phyloP scores from a whole-genome alignment of 805 yeast genomes.

The Schwanniomyces sp. region DNA sequence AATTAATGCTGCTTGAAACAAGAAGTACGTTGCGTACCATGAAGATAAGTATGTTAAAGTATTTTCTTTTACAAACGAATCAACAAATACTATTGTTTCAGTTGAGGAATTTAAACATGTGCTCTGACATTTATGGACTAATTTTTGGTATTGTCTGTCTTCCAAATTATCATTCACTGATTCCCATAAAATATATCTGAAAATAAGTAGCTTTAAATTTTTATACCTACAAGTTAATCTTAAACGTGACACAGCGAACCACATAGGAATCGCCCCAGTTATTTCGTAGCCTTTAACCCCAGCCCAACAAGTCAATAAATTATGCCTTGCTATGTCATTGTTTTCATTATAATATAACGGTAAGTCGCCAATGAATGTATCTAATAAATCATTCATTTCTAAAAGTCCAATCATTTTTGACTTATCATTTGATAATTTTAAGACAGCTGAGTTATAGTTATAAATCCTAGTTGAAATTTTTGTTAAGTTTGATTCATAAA shows the following conservation, averaged over 20 bases:
- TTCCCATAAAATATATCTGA: conserved; percentile 20
- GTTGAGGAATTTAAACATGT: conserved; percentile 16
- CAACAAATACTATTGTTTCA: conserved; percentile 11
- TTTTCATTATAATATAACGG: conserved; percentile 15
- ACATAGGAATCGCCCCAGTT: conserved; percentile 10
- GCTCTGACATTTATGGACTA: conserved; percentile 14
- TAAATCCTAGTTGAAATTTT: conserved; percentile 19
- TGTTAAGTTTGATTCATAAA: conserved; percentile 18
- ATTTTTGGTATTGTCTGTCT: conserved; percentile 12
- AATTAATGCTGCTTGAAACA: conserved; percentile 62
- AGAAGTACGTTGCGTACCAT: conserved; percentile 65
- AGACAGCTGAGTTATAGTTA: conserved; percentile 16
- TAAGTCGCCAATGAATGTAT: conserved; percentile 9
- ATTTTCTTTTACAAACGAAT: conserved; percentile 11
- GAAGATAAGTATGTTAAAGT: conserved; percentile 30
- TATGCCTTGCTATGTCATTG: conserved; percentile 6
- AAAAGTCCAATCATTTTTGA: conserved; percentile 20
- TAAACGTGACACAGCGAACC: conserved; percentile 17
- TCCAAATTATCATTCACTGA: conserved; percentile 9
- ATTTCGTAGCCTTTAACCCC: not conserved
- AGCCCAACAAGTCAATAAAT: conserved; percentile 1
- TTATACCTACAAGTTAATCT: conserved; percentile 15
- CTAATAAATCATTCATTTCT: conserved; percentile 18
- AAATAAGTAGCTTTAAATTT: conserved; percentile 16
- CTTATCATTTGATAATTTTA: conserved; percentile 17